Percentiles rank a stretch among this genome's conserved stretches.
phyloP scores from a whole-genome alignment of 306 rosid species.

The Oemleria cerasiformis region DNA sequence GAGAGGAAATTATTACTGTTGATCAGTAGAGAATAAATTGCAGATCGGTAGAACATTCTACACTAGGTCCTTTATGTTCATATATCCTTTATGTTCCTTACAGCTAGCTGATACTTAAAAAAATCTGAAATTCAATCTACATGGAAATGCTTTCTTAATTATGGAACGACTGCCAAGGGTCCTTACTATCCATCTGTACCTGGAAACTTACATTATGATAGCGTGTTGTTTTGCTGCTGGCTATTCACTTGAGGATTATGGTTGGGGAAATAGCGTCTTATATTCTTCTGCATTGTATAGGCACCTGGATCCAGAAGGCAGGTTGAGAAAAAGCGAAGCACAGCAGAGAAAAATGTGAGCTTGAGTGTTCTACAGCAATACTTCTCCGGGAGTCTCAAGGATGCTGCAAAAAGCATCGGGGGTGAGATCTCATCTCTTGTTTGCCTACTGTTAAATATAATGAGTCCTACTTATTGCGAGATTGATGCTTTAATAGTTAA shows the following conservation, averaged over 20 bases:
- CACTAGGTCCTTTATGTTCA: not conserved
- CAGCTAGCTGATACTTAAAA: not conserved
- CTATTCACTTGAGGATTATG: not conserved
- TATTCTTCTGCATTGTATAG: conserved; percentile 31
- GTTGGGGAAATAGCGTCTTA: not conserved
- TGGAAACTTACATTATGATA: not conserved
- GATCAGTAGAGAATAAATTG: not conserved
- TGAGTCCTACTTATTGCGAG: conserved; percentile 16
- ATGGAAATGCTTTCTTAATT: not conserved
- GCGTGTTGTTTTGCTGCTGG: not conserved
- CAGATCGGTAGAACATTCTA: not conserved
- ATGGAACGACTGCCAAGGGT: not conserved
- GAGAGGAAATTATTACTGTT: not conserved
- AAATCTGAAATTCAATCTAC: not conserved
- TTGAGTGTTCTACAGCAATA: conserved; percentile 79
- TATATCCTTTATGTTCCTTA: not conserved
- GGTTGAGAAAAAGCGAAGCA: conserved; percentile 51
- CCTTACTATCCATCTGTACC: not conserved
- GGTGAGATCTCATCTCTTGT: conserved; percentile 47
- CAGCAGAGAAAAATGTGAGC: conserved; percentile 76
- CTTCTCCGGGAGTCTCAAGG: conserved; percentile 93
- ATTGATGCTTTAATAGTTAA: conserved; percentile 13
- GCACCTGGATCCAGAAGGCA: conserved; percentile 46
- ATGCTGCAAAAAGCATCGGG: conserved; percentile 85
- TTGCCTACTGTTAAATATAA: conserved; percentile 4